Conservation (phyloP, 2,329 filamentous ascomycete species). For the Trichoderma gracile region DNA sequence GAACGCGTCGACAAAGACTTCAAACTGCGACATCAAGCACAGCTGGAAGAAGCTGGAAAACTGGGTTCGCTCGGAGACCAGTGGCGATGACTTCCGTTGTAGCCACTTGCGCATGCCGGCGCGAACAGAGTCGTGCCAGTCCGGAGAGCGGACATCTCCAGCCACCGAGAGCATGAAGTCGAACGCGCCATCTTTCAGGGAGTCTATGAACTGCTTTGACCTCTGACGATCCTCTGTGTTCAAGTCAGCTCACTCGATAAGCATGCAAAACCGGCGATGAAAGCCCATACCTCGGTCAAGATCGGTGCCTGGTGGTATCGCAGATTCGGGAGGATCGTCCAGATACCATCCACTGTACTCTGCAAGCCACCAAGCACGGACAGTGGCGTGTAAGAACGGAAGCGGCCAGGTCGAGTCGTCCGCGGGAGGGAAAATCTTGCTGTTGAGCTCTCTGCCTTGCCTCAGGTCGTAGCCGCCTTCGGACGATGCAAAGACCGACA, state of each 20-base stretch:
- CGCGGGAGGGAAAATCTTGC: conserved; percentile 63
- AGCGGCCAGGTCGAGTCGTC: conserved; percentile 72
- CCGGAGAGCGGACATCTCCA: conserved; percentile 74
- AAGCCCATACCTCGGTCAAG: conserved; percentile 54
- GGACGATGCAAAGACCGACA: conserved; percentile 75
- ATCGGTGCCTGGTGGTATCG: conserved; percentile 60
- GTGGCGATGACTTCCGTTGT: conserved; percentile 72
- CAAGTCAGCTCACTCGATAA: conserved; percentile 28
- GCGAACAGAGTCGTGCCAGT: conserved; percentile 87
- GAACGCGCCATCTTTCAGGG: conserved; percentile 84
- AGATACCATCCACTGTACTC: conserved; percentile 91
- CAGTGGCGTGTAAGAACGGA: conserved; percentile 74
- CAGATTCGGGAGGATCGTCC: conserved; percentile 65
- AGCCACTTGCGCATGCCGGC: conserved; percentile 79
- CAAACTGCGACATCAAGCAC: conserved; percentile 76
- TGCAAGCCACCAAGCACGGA: conserved; percentile 83
- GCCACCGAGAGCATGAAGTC: conserved; percentile 87
- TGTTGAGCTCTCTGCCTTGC: conserved; percentile 70
- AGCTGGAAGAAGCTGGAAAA: conserved; percentile 73
- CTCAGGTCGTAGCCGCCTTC: conserved; percentile 68
- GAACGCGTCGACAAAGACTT: conserved; percentile 86
- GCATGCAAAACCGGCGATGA: neutral
- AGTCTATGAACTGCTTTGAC: conserved; percentile 71
- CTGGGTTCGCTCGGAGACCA: conserved; percentile 66
- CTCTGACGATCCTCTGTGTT: conserved; percentile 66